Evolutionary conservation across 768 basidiomycete genomes (phyloP).

Genomic region (Lactifluus echinatus): DNA sequence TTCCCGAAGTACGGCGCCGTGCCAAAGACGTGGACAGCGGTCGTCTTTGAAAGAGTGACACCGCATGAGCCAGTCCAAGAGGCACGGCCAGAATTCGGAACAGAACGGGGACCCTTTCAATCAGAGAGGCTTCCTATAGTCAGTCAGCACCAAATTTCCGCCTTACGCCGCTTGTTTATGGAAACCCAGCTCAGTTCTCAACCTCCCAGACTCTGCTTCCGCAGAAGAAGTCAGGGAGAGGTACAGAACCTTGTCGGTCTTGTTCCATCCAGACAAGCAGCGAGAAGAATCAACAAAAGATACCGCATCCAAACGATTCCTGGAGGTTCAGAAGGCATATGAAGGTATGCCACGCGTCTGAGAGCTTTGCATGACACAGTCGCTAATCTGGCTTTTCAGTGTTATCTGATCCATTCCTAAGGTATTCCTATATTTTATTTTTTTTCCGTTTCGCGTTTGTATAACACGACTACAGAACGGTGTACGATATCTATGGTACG

Average conservation of each 20-base stretch:
- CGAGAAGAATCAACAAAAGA: conserved; percentile 45
- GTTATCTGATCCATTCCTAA: conserved; percentile 20
- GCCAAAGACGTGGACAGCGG: neutral
- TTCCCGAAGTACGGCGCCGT: conserved; percentile 9
- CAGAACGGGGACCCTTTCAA: conserved; percentile 10
- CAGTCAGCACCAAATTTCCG: neutral
- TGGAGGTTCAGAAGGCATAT: conserved; percentile 76
- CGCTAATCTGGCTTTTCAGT: conserved; percentile 10
- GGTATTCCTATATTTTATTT: conserved; percentile 4
- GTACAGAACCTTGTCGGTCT: conserved; percentile 60
- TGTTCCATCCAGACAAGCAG: conserved; percentile 84
- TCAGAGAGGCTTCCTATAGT: conserved; percentile 20
- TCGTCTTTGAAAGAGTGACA: neutral
- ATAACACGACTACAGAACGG: conserved; percentile 15
- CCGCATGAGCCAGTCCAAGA: conserved; percentile 15
- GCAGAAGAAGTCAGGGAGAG: conserved; percentile 65
- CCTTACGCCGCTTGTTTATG: neutral
- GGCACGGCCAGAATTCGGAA: conserved; percentile 1
- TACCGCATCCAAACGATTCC: conserved; percentile 57
- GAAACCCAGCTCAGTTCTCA: conserved; percentile 51
- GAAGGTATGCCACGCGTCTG: conserved; percentile 41
- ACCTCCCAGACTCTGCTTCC: conserved; percentile 55
- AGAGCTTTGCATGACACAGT: neutral
- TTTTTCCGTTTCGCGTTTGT: conserved; percentile 21
- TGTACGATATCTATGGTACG: conserved; percentile 21